These are phyloP conservation scores for Erodium moschatum DNA, from an alignment of 441 rosid genomes.

Conservation along the genomic window DNA sequence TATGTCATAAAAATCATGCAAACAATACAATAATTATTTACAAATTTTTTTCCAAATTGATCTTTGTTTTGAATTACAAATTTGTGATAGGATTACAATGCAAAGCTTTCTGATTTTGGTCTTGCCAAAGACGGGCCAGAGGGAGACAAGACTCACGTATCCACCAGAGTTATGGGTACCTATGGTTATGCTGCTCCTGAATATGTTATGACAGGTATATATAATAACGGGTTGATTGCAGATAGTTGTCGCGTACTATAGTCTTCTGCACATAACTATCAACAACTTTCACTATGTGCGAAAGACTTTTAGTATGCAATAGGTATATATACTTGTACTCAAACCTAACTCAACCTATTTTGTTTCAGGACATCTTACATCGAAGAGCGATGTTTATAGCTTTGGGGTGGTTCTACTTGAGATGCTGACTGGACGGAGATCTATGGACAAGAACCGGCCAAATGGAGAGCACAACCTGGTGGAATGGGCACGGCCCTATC, in stretches of 20 bases:
- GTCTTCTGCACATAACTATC: too few relatives aligned
- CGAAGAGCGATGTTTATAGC: conserved; percentile 43
- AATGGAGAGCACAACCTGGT: conserved; percentile 16
- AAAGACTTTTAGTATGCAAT: too few relatives aligned
- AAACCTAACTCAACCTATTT: neutral
- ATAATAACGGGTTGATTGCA: too few relatives aligned
- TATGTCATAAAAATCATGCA: conserved; percentile 14
- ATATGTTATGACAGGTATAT: conserved; percentile 40
- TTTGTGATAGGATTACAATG: conserved; percentile 36
- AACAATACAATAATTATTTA: neutral
- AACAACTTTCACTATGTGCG: too few relatives aligned
- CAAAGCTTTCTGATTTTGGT: conserved; percentile 42
- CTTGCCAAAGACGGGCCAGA: conserved; percentile 41
- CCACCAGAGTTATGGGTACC: conserved; percentile 39
- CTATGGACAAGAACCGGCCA: conserved; percentile 41
- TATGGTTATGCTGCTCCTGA: conserved; percentile 46
- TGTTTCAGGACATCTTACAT: conserved; percentile 41
- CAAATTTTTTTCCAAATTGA: neutral
- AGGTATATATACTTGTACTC: too few relatives aligned
- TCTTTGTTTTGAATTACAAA: neutral
- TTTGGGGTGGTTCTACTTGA: conserved; percentile 48
- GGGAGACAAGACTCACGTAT: conserved; percentile 39
- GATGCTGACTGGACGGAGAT: conserved; percentile 41
- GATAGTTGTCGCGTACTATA: too few relatives aligned
- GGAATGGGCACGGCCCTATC: conserved; percentile 33